These are phyloP conservation scores for Paramecium sonneborni DNA, from an alignment of 73 alveolate genomes.

Conservation along the genomic window DNA sequence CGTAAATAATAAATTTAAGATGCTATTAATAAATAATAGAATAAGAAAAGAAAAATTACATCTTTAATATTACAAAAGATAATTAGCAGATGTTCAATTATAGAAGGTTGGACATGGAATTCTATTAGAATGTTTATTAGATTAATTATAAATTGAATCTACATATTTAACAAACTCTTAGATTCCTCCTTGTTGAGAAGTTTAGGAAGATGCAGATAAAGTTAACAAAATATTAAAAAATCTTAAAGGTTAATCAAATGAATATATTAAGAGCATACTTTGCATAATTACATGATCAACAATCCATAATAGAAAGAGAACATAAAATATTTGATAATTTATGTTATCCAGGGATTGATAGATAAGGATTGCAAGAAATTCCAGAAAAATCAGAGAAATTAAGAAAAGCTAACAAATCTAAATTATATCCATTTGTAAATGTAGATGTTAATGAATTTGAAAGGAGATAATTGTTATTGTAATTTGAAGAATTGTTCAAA, in stretches of 20 bases:
- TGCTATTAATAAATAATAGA: neutral
- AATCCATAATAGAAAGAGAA: constrained; percentile 13
- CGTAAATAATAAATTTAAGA: neutral
- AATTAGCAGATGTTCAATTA: neutral
- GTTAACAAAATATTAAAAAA: neutral
- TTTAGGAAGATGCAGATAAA: constrained; percentile 62
- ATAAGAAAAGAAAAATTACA: constrained; percentile 38
- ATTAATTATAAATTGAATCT: constrained; percentile 21
- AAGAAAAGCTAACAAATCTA: constrained; percentile 79
- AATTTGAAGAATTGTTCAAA: constrained; percentile 73
- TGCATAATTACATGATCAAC: constrained; percentile 42
- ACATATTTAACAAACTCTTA: neutral
- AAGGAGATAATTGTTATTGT: constrained; percentile 71
- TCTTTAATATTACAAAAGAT: constrained; percentile 26
- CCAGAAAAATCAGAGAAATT: constrained; percentile 76
- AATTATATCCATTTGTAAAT: constrained; percentile 81
- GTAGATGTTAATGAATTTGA: constrained; percentile 80
- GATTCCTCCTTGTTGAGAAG: constrained; percentile 57
- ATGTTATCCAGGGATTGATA: constrained; percentile 83
- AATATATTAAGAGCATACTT: neutral
- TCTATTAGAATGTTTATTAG: constrained; percentile 50
- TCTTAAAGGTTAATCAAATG: neutral
- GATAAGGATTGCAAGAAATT: constrained; percentile 84
- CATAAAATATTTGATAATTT: constrained; percentile 61
- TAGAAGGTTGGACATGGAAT: constrained; percentile 23